Evolutionary conservation across 768 basidiomycete genomes (phyloP), one percentile per base, ranked within the genome.

Genomic region (Coprinopsis strossmayeri): DNA sequence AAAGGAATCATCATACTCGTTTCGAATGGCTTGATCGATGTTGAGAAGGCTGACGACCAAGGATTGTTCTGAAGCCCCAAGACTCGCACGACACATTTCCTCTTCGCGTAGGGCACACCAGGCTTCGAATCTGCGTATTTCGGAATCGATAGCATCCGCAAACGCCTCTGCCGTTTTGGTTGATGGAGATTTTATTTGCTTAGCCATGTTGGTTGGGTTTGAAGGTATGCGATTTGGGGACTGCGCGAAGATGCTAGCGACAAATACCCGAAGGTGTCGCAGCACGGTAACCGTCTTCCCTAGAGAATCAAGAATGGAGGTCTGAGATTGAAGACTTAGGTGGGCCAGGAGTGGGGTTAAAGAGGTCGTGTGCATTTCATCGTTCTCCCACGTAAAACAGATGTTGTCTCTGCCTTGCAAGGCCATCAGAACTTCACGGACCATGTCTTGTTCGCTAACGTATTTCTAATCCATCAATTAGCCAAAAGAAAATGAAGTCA

Each of bases 71-170:
- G 69, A 71, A 3, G 65, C 49, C 1, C 85, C 83, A 7, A 66
- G 70, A 45, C 70, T 63, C 1, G 85, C 78, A n/a, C 68, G 68
- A 60, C 77, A 81, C 42, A 91, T 83, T 0, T 69, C 68, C 56
- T 83, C 80, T 62, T 92, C 90, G 48, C 69, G 71, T 12, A 59
- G 60, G 1, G 88, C 79, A 59, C 87, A 90, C 86, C 87, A 91
- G 4, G 56, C 60, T 48, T 87, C 76, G 52, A 91, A 79, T 3
- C 53, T 53, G 18, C 69, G 73, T 2, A 89, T 65, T 48, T 86
- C 78, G 18, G 66, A 55, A 51, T 81, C 79, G 39, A 91, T 65
- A 0, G 87, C 87, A 48, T 90, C 87, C 1, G 84, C 78, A 59
- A 90, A 90, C 0, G 90, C 90, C 60, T 91, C 87, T n/a, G 87